Percentiles rank a stretch among this genome's conserved stretches.
Conservation (phyloP, 73 alveolate genomes). For the Paramecium primaurelia region DNA sequence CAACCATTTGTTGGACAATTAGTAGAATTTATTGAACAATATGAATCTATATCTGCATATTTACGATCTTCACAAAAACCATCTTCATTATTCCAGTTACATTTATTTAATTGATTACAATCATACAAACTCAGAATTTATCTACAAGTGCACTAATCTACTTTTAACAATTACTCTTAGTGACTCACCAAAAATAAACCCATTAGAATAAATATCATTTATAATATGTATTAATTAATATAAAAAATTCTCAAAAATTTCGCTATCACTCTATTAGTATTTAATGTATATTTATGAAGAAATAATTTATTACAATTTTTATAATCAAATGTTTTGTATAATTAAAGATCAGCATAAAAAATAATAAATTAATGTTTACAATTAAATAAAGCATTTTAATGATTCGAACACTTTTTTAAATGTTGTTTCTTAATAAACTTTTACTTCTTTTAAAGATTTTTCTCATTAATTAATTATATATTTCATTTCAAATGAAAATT, state of each 20-base stretch:
- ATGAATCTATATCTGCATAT: background rate
- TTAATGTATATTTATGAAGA: background rate
- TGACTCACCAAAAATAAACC: background rate
- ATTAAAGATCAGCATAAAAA: no score
- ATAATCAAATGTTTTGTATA: no score
- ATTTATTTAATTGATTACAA: background rate
- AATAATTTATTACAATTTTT: background rate
- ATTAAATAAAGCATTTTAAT: no score
- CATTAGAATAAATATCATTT: background rate
- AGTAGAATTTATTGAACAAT: background rate
- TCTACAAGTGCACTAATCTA: background rate
- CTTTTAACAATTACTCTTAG: background rate
- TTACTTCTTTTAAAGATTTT: background rate
- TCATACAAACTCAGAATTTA: background rate
- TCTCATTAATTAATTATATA: background rate
- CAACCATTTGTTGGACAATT: background rate
- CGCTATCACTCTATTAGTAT: background rate
- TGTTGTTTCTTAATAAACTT: background rate
- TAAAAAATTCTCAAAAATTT: background rate
- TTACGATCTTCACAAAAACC: background rate
- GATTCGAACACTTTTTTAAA: background rate
- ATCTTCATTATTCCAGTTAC: background rate
- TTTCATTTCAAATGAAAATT: background rate
- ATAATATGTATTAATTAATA: background rate
- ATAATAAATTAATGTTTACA: no score